Evolutionary conservation across 208 protist species (phyloP).

Genomic region (Tetramitus jugosus): DNA sequence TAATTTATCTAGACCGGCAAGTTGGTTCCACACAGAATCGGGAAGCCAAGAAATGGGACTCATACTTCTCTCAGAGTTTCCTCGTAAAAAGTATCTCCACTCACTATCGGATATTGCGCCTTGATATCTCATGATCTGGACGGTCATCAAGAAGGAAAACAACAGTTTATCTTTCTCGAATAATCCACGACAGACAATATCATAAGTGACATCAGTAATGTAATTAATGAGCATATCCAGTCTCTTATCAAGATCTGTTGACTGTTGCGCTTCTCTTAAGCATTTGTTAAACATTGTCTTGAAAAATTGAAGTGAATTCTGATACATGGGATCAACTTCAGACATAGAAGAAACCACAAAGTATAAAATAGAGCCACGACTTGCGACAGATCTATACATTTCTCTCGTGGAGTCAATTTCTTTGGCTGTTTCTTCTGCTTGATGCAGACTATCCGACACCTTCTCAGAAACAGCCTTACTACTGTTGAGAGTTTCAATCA

Average conservation of each 20-base stretch:
- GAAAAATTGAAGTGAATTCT: constrained; percentile 94
- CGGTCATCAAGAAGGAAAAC: constrained; percentile 96
- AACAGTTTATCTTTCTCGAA: constrained; percentile 98
- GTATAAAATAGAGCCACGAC: constrained; percentile 89
- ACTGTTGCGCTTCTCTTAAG: constrained; percentile 58
- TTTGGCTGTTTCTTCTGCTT: constrained; percentile 72
- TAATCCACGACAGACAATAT: constrained; percentile 90
- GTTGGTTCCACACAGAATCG: not conserved
- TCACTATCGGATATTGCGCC: constrained; percentile 84
- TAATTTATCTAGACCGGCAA: not conserved
- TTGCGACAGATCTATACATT: constrained; percentile 86
- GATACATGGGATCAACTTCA: constrained; percentile 96
- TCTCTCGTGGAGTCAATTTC: constrained; percentile 91
- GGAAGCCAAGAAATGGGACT: not conserved
- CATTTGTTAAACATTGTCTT: constrained; percentile 71
- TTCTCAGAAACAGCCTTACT: constrained; percentile 88
- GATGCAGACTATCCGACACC: constrained; percentile 78
- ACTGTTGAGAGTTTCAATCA: constrained; percentile 90
- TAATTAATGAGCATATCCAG: constrained; percentile 87
- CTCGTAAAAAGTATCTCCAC: constrained; percentile 94
- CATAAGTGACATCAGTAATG: constrained; percentile 92
- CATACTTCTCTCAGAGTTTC: constrained; percentile 54
- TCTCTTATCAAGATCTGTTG: constrained; percentile 61
- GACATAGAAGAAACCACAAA: constrained; percentile 93
- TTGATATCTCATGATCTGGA: constrained; percentile 78